Base-by-base conservation (phyloP, 139 green algal species). In the Chloropicon primus region DNA sequence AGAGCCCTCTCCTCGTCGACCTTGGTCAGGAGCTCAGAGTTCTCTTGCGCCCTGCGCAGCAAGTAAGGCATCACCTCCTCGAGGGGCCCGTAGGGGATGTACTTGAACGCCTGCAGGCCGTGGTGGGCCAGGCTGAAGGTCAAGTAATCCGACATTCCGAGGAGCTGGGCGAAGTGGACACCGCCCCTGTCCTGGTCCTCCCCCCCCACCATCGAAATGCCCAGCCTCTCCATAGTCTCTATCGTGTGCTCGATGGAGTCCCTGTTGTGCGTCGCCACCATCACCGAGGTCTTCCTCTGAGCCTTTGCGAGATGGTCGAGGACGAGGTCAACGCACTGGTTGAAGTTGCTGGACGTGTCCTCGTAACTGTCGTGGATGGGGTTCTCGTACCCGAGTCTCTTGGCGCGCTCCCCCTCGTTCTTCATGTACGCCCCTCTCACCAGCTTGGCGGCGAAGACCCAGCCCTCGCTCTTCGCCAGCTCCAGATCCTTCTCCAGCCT, bases 71-170 rank as follows among this genome's bases (percentile, higher is more conserved):
- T 86, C 22, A 92, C 85, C 80, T 94, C 82, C 24, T 87, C 80
- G 22, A 96, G 78, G 17, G 29, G 76, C 5, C 92, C 92, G 77
- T 92, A 96, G 0, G 91, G 88, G 21, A 91, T 82, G 75, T 93
- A 94, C 82, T 94, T 96, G 85, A 28, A 72, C 22, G 72, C 62
- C 23, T 78, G 80, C 82, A 90, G 92, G 74, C 84, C 80, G 77
- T 90, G 81, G 26, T 72, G 76, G 0, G 82, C 87, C 21, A 94
- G 81, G 0, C 85, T 84, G 78, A 85, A 91, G 22, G 87, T 93
- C 23, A 97, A 84, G 82, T 92, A 86, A 86, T 97, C 93, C 1
- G 83, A 80, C 93, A 97, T 97, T 77, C 93, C 93, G 83, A 96
- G 84, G 77, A 97, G 86, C 86, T 93, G 92, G 0, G 90, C 93